Evolutionary conservation across 129 eudicot genomes (phyloP), one percentile per base, ranked within the genome.

Genomic region (Tagetes patula): DNA sequence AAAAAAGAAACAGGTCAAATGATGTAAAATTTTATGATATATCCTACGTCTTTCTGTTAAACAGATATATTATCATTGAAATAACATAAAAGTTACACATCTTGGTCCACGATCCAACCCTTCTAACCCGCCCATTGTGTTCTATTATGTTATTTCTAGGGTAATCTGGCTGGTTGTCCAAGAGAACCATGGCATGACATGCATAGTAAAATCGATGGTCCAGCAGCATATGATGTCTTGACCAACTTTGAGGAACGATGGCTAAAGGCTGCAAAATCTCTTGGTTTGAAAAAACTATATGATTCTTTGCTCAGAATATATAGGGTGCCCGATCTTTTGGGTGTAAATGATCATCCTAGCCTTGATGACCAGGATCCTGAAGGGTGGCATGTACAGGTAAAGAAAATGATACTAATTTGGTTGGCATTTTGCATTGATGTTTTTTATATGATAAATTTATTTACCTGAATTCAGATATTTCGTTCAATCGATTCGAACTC

Each of bases 101-200:
- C 39, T 45, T 67, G 56, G 41, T 8, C 1, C 36, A 10, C 10
- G 27, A 43, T 49, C 39, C 55, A 10, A 47, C 43, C 55, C 20
- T 32, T n/a, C 55, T 33, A n/a, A 58, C 40, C 64, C 3, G 5
- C 43, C 31, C 45, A 11, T 61, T 20, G 27, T 20, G 27, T 20
- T 36, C 10, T 30, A 3, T 38, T 4, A 41, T 41, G 6, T 1
- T 45, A 45, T 45, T 8, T 8, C 49, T 45, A 45, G 10, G 49
- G 11, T 8, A 8, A 8, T 45, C 12, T 6, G 9, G 49, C 2
- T 3, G 0, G 49, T 6, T 88, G 96, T 83, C 97, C 97, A 77
- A 84, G 96, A 83, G 96, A 91, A 81, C 97, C 97, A 61, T 91
- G 97, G 97, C 97, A 91, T 80, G 97, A 91, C 63, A 77, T 91